Base-by-base conservation (phyloP, 805 yeast species). In the Blastobotrys robertii region DNA sequence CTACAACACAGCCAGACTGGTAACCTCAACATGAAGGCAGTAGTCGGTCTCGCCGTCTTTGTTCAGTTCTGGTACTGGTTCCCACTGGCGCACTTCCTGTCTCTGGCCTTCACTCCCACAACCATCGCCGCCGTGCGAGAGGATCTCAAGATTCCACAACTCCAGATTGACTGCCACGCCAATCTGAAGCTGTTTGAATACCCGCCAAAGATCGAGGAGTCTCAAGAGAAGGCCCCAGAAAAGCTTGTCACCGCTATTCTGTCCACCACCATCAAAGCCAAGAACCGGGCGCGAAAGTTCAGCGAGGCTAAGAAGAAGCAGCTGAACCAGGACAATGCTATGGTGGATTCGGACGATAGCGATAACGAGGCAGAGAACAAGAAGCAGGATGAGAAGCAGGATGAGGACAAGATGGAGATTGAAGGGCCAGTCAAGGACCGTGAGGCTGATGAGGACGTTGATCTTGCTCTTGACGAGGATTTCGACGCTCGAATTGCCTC, bases 31-130 rank as follows among this genome's bases (percentile, higher is more conserved):
- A 79, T 81, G 59, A 83, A 84, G 63, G 92, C 96, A 0, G 81
- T 92, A 55, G 94, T 88, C 44, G 98, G 98, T 33, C 68, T 92
- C 52, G 79, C 92, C 0, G 75, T 92, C 46, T 92, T 92, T 60
- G 69, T 83, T 8, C 98, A 92, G 67, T 84, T 84, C 59, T 92
- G 98, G 98, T 85, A 87, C 65, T 92, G 98, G 98, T 92, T 81
- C 77, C 98, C 98, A 46, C 73, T 88, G 45, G 77, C 97, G 1
- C 97, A 92, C 65, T 92, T 92, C 68, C 68, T 92, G 55, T 80
- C 94, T 13, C 73, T 92, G 52, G 85, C 97, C 30, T 88, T 88
- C 65, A 76, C 92, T 7, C 96, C 98, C 42, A 92, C 97, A 2
- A 77, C 94, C 5, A 74, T 90, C 14, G 78, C 85, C 52, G 96